phyloP scores from a whole-genome alignment of 2,329 filamentous ascomycete species.

The Alternaria infectoria region DNA sequence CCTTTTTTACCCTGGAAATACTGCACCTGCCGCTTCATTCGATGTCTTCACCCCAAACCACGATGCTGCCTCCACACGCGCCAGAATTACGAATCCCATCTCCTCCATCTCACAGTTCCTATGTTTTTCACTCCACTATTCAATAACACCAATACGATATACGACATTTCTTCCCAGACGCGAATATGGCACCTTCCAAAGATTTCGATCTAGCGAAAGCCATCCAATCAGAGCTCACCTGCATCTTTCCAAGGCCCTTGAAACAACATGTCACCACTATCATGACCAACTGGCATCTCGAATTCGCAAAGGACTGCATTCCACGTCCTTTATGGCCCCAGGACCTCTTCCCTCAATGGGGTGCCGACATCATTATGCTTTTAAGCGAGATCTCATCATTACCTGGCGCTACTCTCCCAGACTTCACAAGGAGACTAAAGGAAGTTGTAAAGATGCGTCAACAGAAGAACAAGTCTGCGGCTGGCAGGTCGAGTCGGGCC shows the following conservation, averaged over 20 bases:
- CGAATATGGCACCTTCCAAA: constrained; percentile 3
- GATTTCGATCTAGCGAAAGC: background rate
- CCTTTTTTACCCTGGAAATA: constrained; percentile 2
- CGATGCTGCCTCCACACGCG: constrained; percentile 4
- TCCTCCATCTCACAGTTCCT: background rate
- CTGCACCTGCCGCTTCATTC: background rate
- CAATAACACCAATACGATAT: background rate
- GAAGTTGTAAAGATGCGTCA: background rate
- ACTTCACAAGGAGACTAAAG: background rate
- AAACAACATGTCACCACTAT: background rate
- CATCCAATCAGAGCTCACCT: background rate
- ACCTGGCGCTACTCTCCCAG: constrained; percentile 3
- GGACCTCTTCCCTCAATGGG: constrained; percentile 4
- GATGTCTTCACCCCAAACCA: background rate
- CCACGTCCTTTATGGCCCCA: constrained; percentile 8
- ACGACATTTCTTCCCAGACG: background rate
- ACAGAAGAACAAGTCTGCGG: background rate
- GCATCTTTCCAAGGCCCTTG: background rate
- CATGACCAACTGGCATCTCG: constrained; percentile 7
- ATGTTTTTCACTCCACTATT: background rate
- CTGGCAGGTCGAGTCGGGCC: background rate
- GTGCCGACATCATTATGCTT: constrained; percentile 5
- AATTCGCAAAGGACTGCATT: background rate
- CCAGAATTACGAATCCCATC: background rate
- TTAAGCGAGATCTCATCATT: constrained; percentile 6